Percentiles rank a stretch among this genome's conserved stretches.
These are phyloP conservation scores for Aspergillus pseudoglaucus DNA, from an alignment of 2,329 filamentous ascomycete species.

Conservation along the genomic window DNA sequence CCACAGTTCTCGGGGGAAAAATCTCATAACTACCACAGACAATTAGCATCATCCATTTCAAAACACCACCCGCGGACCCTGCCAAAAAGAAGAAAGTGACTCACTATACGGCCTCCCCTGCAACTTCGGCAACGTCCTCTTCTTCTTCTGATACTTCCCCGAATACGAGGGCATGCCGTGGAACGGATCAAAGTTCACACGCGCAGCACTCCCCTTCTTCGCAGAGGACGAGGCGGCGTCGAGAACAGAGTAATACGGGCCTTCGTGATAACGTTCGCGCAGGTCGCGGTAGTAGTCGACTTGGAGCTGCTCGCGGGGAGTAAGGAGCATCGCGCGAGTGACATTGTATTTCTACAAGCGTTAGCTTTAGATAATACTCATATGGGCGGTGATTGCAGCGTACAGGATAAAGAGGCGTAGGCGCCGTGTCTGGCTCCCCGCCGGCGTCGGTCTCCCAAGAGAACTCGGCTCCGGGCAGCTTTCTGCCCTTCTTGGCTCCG, in stretches of 20 bases:
- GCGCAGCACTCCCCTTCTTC: conserved; percentile 39
- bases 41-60: neutral
- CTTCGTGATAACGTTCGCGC: conserved; percentile 52
- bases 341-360: conserved; percentile 30
- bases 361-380: neutral
- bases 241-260: conserved; percentile 53
- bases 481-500: conserved; percentile 32
- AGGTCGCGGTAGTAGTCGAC: conserved; percentile 47
- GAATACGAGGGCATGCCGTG: conserved; percentile 56
- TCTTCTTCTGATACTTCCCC: conserved; percentile 52
- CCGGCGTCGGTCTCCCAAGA: conserved; percentile 34
- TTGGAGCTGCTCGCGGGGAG: conserved; percentile 39
- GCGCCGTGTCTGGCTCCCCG: conserved; percentile 38
- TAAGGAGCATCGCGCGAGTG: conserved; percentile 27
- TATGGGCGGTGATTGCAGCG: neutral
- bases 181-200: conserved; percentile 54
- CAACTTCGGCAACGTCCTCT: conserved; percentile 49
- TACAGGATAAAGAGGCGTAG: conserved; percentile 44
- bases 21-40: conserved; percentile 42
- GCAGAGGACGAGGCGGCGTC: conserved; percentile 33
- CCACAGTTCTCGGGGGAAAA: conserved; percentile 56
- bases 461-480: conserved; percentile 37
- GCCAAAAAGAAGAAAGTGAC: conserved; percentile 15
- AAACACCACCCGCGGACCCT: no score
- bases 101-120: conserved; percentile 50